Conservation (phyloP, 2,329 filamentous ascomycete species). For the Beauveria bassiana region DNA sequence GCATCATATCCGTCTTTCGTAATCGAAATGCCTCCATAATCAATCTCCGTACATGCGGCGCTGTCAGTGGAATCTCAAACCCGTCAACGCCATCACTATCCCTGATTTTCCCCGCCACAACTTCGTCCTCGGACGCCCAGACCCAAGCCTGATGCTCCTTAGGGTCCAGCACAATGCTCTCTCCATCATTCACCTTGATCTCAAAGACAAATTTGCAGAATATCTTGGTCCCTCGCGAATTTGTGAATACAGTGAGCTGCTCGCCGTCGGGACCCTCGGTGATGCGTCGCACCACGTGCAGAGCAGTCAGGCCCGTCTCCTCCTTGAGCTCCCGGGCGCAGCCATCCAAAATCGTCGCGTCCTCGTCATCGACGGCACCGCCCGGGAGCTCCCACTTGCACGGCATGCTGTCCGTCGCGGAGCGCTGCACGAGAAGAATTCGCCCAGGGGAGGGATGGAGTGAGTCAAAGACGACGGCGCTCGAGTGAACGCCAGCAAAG, state of each 20-base stretch:
- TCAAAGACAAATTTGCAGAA: constrained; percentile 29
- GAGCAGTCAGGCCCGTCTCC: constrained; percentile 33
- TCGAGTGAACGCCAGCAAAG: constrained; percentile 25
- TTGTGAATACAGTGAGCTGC: constrained; percentile 25
- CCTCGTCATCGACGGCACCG: constrained; percentile 39
- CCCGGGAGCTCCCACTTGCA: constrained; percentile 42
- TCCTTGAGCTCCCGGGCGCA: constrained; percentile 42
- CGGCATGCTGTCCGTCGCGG: constrained; percentile 36
- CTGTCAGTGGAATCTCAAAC: constrained; percentile 23
- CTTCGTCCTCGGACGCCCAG: constrained; percentile 33
- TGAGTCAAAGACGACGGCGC: constrained; percentile 28
- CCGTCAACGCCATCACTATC: constrained; percentile 13
- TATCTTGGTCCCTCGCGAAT: constrained; percentile 23
- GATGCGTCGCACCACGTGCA: constrained; percentile 22
- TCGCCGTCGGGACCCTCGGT: constrained; percentile 19
- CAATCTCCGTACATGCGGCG: constrained; percentile 19
- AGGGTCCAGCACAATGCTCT: constrained; percentile 28
- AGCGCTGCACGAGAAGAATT: constrained; percentile 40
- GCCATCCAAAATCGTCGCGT: constrained; percentile 33
- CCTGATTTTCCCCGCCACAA: constrained; percentile 19
- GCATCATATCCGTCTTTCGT: constrained; percentile 14
- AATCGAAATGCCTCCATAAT: constrained; percentile 25
- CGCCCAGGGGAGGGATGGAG: constrained; percentile 13
- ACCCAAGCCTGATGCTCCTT: constrained; percentile 33
- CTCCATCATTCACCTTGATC: constrained; percentile 23